Percentiles rank a stretch among this genome's conserved stretches.
These are phyloP conservation scores for Vigna angularis DNA, from an alignment of 306 rosid genomes.

Conservation along the genomic window DNA sequence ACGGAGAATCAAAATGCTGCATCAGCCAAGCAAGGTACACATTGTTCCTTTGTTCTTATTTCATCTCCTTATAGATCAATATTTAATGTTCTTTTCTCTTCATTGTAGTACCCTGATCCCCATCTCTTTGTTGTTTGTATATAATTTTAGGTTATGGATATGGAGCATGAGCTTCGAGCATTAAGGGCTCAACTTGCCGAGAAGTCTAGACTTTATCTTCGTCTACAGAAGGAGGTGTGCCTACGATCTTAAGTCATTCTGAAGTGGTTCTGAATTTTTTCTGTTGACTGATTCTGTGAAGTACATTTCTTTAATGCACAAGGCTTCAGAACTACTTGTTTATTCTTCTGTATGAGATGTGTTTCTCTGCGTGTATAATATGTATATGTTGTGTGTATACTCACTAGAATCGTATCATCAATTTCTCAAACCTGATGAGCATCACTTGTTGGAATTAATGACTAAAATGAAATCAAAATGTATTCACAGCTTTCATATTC, in stretches of 20 bases:
- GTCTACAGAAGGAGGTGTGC: constrained; percentile 81
- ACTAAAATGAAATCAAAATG: constrained; percentile 2
- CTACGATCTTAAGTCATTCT: constrained; percentile 24
- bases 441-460: constrained; percentile 14
- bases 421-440: constrained; percentile 10
- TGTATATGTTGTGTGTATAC: not conserved
- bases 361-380: not conserved
- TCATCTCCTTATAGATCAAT: not conserved
- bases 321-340: constrained; percentile 8
- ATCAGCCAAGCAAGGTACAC: constrained; percentile 92
- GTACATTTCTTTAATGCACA: not conserved
- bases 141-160: constrained; percentile 82
- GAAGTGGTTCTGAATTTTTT: constrained; percentile 20
- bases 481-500: not conserved
- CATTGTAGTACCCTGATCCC: not conserved
- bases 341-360: constrained; percentile 1
- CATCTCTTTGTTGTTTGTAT: not conserved
- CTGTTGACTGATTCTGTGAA: not conserved
- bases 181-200: constrained; percentile 83
- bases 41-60: constrained; percentile 25
- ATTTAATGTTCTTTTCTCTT: constrained; percentile 11
- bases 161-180: constrained; percentile 94
- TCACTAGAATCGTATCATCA: constrained; percentile 6
- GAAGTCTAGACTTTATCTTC: constrained; percentile 80
- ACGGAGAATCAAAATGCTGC: constrained; percentile 93